Percentiles rank a stretch among this genome's conserved stretches.
Conservation (phyloP, 768 basidiomycete species). For the Rhodosporidiobolus sp. region DNA sequence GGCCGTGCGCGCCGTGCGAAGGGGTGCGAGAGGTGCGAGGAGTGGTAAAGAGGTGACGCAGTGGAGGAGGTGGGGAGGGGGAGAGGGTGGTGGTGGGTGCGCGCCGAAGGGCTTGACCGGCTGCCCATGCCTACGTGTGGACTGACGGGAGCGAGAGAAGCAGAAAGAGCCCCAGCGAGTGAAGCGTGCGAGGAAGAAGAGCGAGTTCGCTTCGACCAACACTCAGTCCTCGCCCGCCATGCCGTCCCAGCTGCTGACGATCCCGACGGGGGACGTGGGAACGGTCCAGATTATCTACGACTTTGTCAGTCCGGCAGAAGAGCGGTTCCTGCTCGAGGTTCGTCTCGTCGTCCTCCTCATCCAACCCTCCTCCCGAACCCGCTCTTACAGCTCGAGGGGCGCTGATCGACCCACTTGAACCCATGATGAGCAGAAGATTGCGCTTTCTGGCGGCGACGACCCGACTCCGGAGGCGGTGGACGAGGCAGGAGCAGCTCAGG, state of each 20-base stretch:
- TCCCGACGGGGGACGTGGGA: background rate
- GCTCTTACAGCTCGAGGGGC: background rate
- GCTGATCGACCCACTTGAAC: too few species aligned
- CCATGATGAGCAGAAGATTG: background rate
- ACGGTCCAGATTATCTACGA: conserved; percentile 28
- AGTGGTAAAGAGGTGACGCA: too few species aligned
- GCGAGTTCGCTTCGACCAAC: too few species aligned
- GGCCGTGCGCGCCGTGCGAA: background rate
- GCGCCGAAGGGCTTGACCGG: too few species aligned
- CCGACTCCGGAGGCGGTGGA: conserved; percentile 17
- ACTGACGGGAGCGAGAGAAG: too few species aligned
- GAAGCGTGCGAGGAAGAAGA: background rate
- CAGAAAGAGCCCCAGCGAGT: background rate
- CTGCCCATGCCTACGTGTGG: too few species aligned
- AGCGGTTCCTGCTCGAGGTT: conserved; percentile 33
- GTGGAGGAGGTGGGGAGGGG: too few species aligned
- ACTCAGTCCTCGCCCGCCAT: background rate
- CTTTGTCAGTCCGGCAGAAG: conserved; percentile 31
- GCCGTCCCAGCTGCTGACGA: background rate
- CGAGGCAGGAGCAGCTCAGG: conserved; percentile 8
- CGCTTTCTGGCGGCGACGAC: background rate
- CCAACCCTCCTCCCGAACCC: background rate
- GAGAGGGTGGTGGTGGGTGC: too few species aligned
- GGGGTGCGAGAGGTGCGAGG: background rate
- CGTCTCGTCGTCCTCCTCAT: background rate